These are phyloP conservation scores for Beauveria australis DNA, from an alignment of 2,329 filamentous ascomycete genomes.

Conservation along the genomic window DNA sequence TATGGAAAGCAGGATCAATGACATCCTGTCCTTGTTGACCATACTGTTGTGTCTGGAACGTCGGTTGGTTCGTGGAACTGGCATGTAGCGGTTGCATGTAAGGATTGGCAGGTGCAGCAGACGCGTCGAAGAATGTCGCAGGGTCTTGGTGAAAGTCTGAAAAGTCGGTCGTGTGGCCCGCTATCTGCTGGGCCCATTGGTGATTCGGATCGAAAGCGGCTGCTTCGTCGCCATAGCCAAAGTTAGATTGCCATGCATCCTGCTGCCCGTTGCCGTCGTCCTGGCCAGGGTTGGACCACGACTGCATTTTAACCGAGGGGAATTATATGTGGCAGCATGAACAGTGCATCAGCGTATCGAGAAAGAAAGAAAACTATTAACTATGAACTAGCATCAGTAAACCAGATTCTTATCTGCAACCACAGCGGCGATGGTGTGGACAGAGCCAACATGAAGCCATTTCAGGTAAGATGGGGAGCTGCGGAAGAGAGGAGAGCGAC, in stretches of 20 bases:
- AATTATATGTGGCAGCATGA: conserved; percentile 9
- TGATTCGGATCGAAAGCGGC: conserved; percentile 32
- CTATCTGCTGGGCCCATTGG: conserved; percentile 29
- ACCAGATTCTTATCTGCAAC: background rate
- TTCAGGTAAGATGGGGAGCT: background rate
- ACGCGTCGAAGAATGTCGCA: conserved; percentile 26
- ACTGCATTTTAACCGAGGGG: conserved; percentile 28
- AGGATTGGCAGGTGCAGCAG: conserved; percentile 23
- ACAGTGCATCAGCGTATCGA: background rate
- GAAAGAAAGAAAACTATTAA: background rate
- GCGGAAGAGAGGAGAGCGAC: background rate
- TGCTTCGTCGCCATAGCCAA: conserved; percentile 24
- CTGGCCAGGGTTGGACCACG: conserved; percentile 30
- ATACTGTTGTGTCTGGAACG: conserved; percentile 27
- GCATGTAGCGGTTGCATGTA: conserved; percentile 24
- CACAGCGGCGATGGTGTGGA: background rate
- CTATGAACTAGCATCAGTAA: conserved; percentile 7
- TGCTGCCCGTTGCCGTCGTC: conserved; percentile 28
- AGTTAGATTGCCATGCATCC: conserved; percentile 28
- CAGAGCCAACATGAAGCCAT: background rate
- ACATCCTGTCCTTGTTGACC: conserved; percentile 26
- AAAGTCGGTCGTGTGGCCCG: conserved; percentile 24
- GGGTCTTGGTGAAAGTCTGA: conserved; percentile 25
- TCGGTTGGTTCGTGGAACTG: conserved; percentile 20
- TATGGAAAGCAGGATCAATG: conserved; percentile 29